Evolutionary conservation across 2,329 filamentous ascomycete genomes (phyloP).

Genomic region (Endoconidiophora laricicola): DNA sequence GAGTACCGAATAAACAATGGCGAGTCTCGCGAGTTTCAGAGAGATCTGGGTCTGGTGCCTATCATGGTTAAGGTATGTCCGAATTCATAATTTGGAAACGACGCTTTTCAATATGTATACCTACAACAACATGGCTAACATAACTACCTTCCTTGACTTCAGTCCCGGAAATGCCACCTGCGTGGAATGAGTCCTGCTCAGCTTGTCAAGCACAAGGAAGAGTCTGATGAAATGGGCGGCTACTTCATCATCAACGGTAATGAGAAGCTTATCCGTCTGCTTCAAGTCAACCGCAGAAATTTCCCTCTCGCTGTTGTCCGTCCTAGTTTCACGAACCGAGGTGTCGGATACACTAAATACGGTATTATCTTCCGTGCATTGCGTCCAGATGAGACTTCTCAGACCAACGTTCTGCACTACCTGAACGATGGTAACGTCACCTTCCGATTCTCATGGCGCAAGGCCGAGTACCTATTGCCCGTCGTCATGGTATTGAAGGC

Average conservation of each 20-base stretch:
- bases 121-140: constrained; percentile 1
- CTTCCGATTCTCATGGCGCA: constrained; percentile 94
- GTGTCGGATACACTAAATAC: constrained; percentile 70
- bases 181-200: constrained; percentile 68
- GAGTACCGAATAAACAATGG: constrained; percentile 79
- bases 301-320: constrained; percentile 90
- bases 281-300: constrained; percentile 80
- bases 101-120: background rate
- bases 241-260: constrained; percentile 98
- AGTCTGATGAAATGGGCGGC: constrained; percentile 87
- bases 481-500: constrained; percentile 96
- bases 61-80: constrained; percentile 72
- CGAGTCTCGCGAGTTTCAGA: constrained; percentile 63
- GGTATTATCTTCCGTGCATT: constrained; percentile 87
- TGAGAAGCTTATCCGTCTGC: constrained; percentile 87
- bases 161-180: constrained; percentile 84
- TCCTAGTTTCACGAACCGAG: constrained; percentile 76
- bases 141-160: background rate
- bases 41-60: constrained; percentile 77
- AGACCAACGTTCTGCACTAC: constrained; percentile 95
- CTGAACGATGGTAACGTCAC: constrained; percentile 90
- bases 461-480: constrained; percentile 90
- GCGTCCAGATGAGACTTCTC: constrained; percentile 91
- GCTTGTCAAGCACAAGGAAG: constrained; percentile 77
- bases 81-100: background rate